Conservation (phyloP, 2,329 filamentous ascomycete genomes). For the Aureobasidium uvarum region DNA sequence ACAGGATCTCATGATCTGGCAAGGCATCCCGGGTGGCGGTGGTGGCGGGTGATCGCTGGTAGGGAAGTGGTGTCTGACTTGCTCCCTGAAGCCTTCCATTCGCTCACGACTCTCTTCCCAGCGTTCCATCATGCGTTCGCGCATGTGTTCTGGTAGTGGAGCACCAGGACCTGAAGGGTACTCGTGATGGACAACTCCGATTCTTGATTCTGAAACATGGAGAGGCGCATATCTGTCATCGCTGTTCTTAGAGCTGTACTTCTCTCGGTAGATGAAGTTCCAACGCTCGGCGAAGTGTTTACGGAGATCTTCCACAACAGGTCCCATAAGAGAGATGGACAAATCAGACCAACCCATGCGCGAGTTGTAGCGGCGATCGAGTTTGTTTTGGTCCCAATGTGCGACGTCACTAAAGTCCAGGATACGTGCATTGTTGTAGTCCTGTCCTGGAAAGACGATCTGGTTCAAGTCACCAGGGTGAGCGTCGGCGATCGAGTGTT, state of each 20-base stretch:
- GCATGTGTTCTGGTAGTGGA: constrained; percentile 36
- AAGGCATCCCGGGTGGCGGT: constrained; percentile 41
- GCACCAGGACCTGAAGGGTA: constrained; percentile 30
- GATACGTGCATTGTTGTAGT: constrained; percentile 85
- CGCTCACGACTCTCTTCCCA: constrained; percentile 33
- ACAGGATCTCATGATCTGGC: constrained; percentile 69
- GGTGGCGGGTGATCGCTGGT: constrained; percentile 4
- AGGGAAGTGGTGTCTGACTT: constrained; percentile 30
- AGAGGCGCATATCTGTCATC: constrained; percentile 50
- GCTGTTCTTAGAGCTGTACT: constrained; percentile 62
- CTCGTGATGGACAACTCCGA: constrained; percentile 38
- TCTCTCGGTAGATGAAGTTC: constrained; percentile 86
- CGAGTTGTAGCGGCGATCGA: constrained; percentile 67
- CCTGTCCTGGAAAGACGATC: constrained; percentile 83
- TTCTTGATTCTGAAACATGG: constrained; percentile 40
- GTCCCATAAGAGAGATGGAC: constrained; percentile 70
- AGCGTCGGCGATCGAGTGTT: constrained; percentile 77
- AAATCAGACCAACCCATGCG: constrained; percentile 95
- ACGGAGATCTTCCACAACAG: constrained; percentile 70
- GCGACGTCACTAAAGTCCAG: constrained; percentile 63
- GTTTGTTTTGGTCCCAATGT: constrained; percentile 81
- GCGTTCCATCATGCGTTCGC: constrained; percentile 35
- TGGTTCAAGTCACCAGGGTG: constrained; percentile 74
- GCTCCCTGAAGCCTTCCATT: constrained; percentile 33
- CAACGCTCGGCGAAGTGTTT: constrained; percentile 82